Evolutionary conservation across 805 yeast species (phyloP).

Genomic region (Saturnispora silvae): DNA sequence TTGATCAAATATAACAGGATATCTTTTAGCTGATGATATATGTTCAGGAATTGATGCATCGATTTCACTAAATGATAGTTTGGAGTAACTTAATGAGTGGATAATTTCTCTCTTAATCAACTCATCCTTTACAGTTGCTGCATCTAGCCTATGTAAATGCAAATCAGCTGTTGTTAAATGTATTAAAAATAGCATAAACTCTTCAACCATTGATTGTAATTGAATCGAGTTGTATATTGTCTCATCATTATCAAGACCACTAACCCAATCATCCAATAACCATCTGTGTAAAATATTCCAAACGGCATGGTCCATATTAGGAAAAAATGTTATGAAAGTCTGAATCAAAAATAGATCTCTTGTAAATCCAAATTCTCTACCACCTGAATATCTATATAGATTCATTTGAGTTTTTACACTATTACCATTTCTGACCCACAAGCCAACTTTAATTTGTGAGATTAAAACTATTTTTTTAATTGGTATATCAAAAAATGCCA

Average conservation of each 20-base stretch:
- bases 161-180: conserved; percentile 58
- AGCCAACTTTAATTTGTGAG: conserved; percentile 78
- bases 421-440: conserved; percentile 92
- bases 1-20: conserved; percentile 49
- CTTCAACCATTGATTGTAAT: conserved; percentile 53
- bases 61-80: conserved; percentile 60
- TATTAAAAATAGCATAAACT: conserved; percentile 59
- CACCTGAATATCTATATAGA: conserved; percentile 65
- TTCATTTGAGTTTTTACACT: conserved; percentile 70
- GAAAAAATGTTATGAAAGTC: conserved; percentile 35
- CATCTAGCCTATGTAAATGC: conserved; percentile 39
- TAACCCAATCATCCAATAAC: conserved; percentile 48
- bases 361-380: conserved; percentile 73
- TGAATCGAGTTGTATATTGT: conserved; percentile 30
- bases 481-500: conserved; percentile 56
- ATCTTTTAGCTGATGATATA: conserved; percentile 57
- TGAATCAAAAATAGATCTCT: conserved; percentile 73
- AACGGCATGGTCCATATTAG: conserved; percentile 45
- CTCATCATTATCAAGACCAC: conserved; percentile 31
- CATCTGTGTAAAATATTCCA: conserved; percentile 57
- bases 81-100: conserved; percentile 72
- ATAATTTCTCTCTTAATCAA: conserved; percentile 62
- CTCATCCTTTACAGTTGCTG: conserved; percentile 37
- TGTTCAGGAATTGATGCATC: conserved; percentile 66
- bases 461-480: conserved; percentile 64